Base-by-base conservation (phyloP, 352 stramenopile genomes). In the Peronospora belbahrii region DNA sequence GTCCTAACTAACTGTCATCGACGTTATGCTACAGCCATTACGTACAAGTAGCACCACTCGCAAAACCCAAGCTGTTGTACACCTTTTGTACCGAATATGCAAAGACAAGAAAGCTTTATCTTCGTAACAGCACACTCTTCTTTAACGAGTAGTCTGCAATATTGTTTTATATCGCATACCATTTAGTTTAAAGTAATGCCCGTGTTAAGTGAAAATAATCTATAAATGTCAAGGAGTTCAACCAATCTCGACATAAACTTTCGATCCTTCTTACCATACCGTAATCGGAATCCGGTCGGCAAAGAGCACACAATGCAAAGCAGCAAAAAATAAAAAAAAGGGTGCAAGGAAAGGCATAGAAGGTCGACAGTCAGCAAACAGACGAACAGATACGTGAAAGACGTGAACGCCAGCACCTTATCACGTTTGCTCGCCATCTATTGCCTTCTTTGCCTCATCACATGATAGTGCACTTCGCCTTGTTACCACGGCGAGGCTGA, bases 391-490 rank as follows among this genome's bases (percentile, higher is more conserved):
- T 34, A 22, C 6, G 22, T 35, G 28, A 48, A 37, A 39, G 11
- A n/a, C n/a, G n/a, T n/a, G n/a, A n/a, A n/a, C n/a, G 14, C 28
- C 37, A 14, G 23, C 18, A 30, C 17, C 23, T 33, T 45, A 24
- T 11, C 11, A 34, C 17, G 20, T 25, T 33, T 3, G 18, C 33
- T 47, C 34, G 18, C 38, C 25, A 28, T 48, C 37, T 30, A n/a
- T 44, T 10, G 31, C 17, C 40, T 33, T 28, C 34, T 22, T 48
- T 39, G 39, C 33, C 51, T 30, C 41, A 63, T 85, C 63, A 94
- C 83, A 93, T 92, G 61, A 94, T 88, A 42, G 56, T 43, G 63
- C 83, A 94, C 60, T 88, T 88, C 45, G 67, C 58, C 60, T 90
- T 89, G 54, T 76, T 63, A 37, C 73, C 71, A 41, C 74, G 75